phyloP scores from a whole-genome alignment of 2,329 filamentous ascomycete genomes.

The Exophiala xenobiotica region DNA sequence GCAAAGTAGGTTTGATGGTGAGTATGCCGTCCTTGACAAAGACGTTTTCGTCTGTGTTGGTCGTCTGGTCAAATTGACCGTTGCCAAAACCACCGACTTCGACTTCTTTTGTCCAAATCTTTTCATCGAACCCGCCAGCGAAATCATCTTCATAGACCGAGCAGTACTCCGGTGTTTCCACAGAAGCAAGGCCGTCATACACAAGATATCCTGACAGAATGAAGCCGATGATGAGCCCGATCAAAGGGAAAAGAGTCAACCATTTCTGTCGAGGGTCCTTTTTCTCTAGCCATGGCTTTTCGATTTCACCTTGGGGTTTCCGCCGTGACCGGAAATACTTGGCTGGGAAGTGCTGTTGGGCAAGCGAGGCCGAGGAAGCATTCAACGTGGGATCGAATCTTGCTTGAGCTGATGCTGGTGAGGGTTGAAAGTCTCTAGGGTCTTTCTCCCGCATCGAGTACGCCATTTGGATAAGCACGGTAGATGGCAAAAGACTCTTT shows the following conservation, averaged over 20 bases:
- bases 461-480: no score
- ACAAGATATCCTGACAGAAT: background rate
- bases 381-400: background rate
- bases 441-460: no score
- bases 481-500: no score
- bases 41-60: slow-evolving; percentile 68
- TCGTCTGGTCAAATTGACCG: slow-evolving; percentile 78
- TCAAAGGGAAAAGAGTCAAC: slow-evolving; percentile 35
- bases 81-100: slow-evolving; percentile 57
- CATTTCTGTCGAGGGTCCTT: slow-evolving; percentile 78
- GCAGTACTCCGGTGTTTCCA: slow-evolving; percentile 57
- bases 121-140: slow-evolving; percentile 50
- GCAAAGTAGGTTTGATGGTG: slow-evolving; percentile 73
- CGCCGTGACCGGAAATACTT: slow-evolving; percentile 67
- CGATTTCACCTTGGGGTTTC: slow-evolving; percentile 67
- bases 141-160: slow-evolving; percentile 67
- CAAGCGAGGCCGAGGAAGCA: background rate
- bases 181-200: background rate
- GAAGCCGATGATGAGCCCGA: background rate
- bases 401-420: background rate
- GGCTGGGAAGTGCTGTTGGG: background rate
- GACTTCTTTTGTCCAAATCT: slow-evolving; percentile 68
- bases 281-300: slow-evolving; percentile 74
- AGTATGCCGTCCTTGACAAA: slow-evolving; percentile 69
- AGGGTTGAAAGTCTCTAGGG: no score